Evolutionary conservation across 768 basidiomycete genomes (phyloP), one percentile per base, ranked within the genome.

Genomic region (Plicaturopsis crispa): DNA sequence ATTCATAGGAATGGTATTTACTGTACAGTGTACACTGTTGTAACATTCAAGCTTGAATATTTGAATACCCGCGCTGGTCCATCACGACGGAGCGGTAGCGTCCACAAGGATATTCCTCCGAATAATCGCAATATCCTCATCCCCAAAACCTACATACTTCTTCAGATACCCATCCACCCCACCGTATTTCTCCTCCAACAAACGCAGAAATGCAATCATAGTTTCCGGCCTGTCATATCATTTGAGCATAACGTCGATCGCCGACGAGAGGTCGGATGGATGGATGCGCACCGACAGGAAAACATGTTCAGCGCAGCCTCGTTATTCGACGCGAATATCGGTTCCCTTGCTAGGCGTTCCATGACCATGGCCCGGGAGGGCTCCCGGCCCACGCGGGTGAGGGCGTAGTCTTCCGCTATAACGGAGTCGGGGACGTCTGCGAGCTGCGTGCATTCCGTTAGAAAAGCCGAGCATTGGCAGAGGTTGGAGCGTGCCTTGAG

Each of bases 271-370:
- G 35, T 33, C n/a, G 33, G 42, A 13, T 20, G 26, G 14, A 36
- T 6, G 13, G 13, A 22, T 20, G 46, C 72, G 37, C 52, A 84
- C 85, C 80, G 72, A 48, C 84, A 87, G 4, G 80, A 75, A 37
- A 89, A 75, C 83, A 88, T 84, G 44, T 84, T 87, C n/a, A 85
- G 62, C 2, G 84, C 84, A 17, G 84, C 83, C 39, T 83, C 74
- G 30, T 70, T 75, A 47, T 86, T 81, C 5, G 77, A 68, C 1
- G 81, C 78, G 46, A 88, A 88, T 10, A 84, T 43, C 0, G 86
- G 83, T 41, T 85, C 81, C 48, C 78, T 78, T 6, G 68, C 60
- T 20, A 89, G 68, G 5, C 86, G 71, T 28, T 65, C 59, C 66
- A 87, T 75, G 28, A 89, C 73, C 66, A 68, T 75, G 44, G 73